phyloP scores from a whole-genome alignment of 768 basidiomycete species.

The Gloeophyllum trabeum region DNA sequence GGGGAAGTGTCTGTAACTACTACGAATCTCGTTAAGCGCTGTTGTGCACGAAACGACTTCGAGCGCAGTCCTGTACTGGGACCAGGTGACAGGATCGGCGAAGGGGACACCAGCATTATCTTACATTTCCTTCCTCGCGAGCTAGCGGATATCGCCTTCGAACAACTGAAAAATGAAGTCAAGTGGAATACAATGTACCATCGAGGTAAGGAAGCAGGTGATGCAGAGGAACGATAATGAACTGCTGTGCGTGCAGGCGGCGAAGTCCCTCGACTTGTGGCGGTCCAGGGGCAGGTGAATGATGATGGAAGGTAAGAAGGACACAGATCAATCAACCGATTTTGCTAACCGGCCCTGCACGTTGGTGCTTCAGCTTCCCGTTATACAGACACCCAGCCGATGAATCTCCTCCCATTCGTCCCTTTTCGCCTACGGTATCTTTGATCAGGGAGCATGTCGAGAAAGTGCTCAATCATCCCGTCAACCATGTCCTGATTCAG shows the following conservation, averaged over 20 bases:
- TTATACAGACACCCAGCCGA: constrained; percentile 80
- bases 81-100: constrained; percentile 36
- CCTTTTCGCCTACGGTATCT: constrained; percentile 61
- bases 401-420: constrained; percentile 54
- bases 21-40: background rate
- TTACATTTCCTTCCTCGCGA: constrained; percentile 44
- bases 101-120: constrained; percentile 59
- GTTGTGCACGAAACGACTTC: background rate
- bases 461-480: constrained; percentile 43
- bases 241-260: constrained; percentile 36
- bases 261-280: constrained; percentile 57
- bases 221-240: background rate
- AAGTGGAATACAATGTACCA: constrained; percentile 68
- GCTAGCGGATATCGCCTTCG: constrained; percentile 45
- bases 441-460: constrained; percentile 56
- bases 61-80: constrained; percentile 6
- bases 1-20: background rate
- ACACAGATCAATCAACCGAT: constrained; percentile 16
- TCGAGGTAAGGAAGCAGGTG: constrained; percentile 33
- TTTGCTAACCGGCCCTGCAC: constrained; percentile 3
- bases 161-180: constrained; percentile 49
- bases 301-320: constrained; percentile 33
- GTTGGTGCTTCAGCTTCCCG: constrained; percentile 38
- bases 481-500: constrained; percentile 81
- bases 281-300: constrained; percentile 45